Evolutionary conservation across 1,284 basidiomycete species (phyloP), one percentile per base, ranked within the genome.

Genomic region (Tylopilus sp.): DNA sequence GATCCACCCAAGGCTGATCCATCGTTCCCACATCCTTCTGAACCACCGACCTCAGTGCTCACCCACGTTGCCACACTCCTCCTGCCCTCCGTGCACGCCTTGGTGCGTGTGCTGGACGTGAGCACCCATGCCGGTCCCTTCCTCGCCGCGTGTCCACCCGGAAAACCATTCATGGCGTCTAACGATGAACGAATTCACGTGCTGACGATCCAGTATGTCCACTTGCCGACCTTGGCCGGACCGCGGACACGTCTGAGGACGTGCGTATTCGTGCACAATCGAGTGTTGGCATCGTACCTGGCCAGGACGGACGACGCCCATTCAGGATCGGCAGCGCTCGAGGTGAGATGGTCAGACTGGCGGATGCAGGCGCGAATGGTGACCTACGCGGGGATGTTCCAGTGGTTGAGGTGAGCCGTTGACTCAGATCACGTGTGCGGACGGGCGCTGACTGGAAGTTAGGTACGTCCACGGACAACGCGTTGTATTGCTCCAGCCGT

Each of bases 381-480:
- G 29, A 67, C 72, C 7, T 76, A 75, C 15, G 47, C 68, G 19
- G 65, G 62, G 4, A 62, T 67, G 26, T 80, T 79, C 61, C 73
- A 79, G 36, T 84, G 83, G 84, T 63, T 82, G 53, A 75, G 84
- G 82, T 83, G 57, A 18, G 76, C 68, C 18, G 12, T 47, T 15
- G 12, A 29, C 29, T 29, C 6, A 29, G 29, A n/a, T 15, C 18
- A 32, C 22, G 22, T 29, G 13, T 32, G 24, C 36, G n/a, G 16
- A 7, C 33, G 19, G 22, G n/a, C 9, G 38, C 53, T 38, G 39
- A 53, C 22, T 32, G 4, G 1, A 12, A 9, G 22, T 6, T 60
- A 86, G 84, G 61, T 86, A 86, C 51, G 81, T 84, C 1, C 83
- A 87, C 24, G 86, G 85, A 4, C 70, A 79, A 53, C 80, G 84